Evolutionary conservation across 768 basidiomycete species (phyloP).

Genomic region (Boletus tomentosulus): DNA sequence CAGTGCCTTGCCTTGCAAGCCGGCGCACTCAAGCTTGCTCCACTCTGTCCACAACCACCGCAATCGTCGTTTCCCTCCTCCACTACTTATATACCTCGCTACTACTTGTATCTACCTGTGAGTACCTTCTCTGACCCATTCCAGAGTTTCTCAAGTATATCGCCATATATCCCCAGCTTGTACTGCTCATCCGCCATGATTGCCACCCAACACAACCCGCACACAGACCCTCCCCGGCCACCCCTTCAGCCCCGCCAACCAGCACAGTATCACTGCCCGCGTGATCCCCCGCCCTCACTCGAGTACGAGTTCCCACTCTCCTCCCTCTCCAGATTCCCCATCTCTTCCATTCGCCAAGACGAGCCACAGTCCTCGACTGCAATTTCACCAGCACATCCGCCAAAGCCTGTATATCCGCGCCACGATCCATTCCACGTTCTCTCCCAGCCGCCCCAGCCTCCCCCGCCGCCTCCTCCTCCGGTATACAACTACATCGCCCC

Average conservation of each 20-base stretch:
- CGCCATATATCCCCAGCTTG: slow-evolving; percentile 9
- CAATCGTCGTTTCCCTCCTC: not conserved
- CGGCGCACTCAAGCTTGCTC: slow-evolving; percentile 25
- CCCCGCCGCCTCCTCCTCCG: slow-evolving; percentile 18
- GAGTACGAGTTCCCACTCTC: slow-evolving; percentile 23
- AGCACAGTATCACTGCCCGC: slow-evolving; percentile 9
- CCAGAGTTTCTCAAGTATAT: slow-evolving; percentile 6
- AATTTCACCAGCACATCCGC: slow-evolving; percentile 20
- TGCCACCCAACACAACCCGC: not conserved
- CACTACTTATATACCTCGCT: not conserved
- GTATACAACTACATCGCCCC: slow-evolving; percentile 18
- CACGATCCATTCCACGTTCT: slow-evolving; percentile 31
- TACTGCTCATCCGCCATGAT: slow-evolving; percentile 18
- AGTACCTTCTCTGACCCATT: slow-evolving; percentile 1
- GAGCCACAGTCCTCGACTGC: slow-evolving; percentile 20
- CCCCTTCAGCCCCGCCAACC: slow-evolving; percentile 18
- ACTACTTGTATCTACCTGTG: not conserved
- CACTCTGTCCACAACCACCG: slow-evolving; percentile 1
- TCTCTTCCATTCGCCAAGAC: slow-evolving; percentile 37
- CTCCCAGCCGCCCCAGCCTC: slow-evolving; percentile 16
- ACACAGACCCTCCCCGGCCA: slow-evolving; percentile 7
- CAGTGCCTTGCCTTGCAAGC: slow-evolving; percentile 29
- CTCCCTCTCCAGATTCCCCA: slow-evolving; percentile 30
- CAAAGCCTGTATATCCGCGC: slow-evolving; percentile 26
- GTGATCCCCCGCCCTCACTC: slow-evolving; percentile 11